These are phyloP conservation scores for Aspergillus ellipticus DNA, from an alignment of 495 filamentous ascomycete species.

Conservation along the genomic window DNA sequence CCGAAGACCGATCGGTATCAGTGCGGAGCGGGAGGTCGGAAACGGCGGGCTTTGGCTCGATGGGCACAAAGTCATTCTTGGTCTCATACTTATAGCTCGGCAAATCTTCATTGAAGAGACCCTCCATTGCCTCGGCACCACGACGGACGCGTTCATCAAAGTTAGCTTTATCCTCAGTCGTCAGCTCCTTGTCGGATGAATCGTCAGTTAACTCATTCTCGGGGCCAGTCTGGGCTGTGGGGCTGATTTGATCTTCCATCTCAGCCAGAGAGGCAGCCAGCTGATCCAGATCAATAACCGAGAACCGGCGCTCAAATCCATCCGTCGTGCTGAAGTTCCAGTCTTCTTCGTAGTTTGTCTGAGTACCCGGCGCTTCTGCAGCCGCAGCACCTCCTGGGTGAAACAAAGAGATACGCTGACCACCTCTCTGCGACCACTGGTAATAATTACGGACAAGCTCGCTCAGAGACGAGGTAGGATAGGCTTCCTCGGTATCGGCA, in stretches of 20 bases:
- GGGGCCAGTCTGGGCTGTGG: slow-evolving; percentile 20
- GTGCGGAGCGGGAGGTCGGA: slow-evolving; percentile 50
- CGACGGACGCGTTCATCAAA: slow-evolving; percentile 48
- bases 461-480: slow-evolving; percentile 64
- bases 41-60: slow-evolving; percentile 29
- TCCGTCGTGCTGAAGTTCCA: slow-evolving; percentile 94
- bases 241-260: slow-evolving; percentile 32
- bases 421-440: slow-evolving; percentile 80
- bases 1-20: slow-evolving; percentile 45
- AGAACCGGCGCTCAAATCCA: slow-evolving; percentile 66
- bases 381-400: slow-evolving; percentile 69
- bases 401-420: slow-evolving; percentile 79
- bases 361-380: slow-evolving; percentile 44
- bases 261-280: slow-evolving; percentile 41
- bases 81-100: slow-evolving; percentile 47
- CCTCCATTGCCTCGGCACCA: slow-evolving; percentile 45
- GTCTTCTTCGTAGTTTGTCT: slow-evolving; percentile 55
- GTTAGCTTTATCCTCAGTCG: slow-evolving; percentile 39
- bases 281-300: slow-evolving; percentile 45
- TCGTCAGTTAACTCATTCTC: slow-evolving; percentile 26
- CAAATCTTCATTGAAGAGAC: slow-evolving; percentile 45
- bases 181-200: slow-evolving; percentile 23
- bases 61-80: slow-evolving; percentile 45
- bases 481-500: slow-evolving; percentile 54
- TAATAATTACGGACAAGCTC: slow-evolving; percentile 80